These are phyloP conservation scores for Cetradonia linearis DNA, from an alignment of 495 filamentous ascomycete species.

Conservation along the genomic window DNA sequence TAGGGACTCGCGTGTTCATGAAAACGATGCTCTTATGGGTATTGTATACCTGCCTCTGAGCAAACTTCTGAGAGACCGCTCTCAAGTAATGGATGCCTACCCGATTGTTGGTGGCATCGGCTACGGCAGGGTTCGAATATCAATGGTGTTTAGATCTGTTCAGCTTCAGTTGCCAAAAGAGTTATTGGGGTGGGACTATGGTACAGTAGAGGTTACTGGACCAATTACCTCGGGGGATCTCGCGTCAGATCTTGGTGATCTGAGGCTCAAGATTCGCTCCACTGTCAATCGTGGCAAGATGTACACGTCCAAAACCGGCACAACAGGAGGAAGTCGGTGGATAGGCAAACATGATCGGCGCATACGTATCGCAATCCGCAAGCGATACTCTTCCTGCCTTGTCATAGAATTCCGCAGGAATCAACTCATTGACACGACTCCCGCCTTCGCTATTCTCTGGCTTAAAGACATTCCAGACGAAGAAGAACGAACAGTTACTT, in stretches of 20 bases:
- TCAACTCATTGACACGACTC: constrained; percentile 40
- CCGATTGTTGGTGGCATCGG: constrained; percentile 58
- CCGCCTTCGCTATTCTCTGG: constrained; percentile 57
- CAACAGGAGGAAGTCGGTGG: constrained; percentile 27
- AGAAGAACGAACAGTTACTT: constrained; percentile 41
- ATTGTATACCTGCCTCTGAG: constrained; percentile 53
- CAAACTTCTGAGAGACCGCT: constrained; percentile 45
- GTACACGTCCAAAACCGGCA: constrained; percentile 32
- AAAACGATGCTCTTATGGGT: constrained; percentile 49
- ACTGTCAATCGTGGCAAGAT: constrained; percentile 45
- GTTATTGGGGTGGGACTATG: constrained; percentile 56
- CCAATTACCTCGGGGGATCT: constrained; percentile 31
- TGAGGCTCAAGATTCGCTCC: constrained; percentile 47
- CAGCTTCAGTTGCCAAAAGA: constrained; percentile 44
- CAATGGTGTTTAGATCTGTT: constrained; percentile 59
- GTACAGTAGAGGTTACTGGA: constrained; percentile 48
- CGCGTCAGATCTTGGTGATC: constrained; percentile 32
- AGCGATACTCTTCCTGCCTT: constrained; percentile 49
- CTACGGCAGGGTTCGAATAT: constrained; percentile 54
- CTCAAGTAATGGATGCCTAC: constrained; percentile 51
- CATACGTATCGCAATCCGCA: constrained; percentile 45
- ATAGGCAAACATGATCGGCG: constrained; percentile 31
- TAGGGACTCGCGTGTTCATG: constrained; percentile 53
- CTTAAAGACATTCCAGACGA: constrained; percentile 55
- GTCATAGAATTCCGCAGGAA: constrained; percentile 52